Base-by-base conservation (phyloP, 2,329 filamentous ascomycete species). In the Ophiosphaerella narmari region DNA sequence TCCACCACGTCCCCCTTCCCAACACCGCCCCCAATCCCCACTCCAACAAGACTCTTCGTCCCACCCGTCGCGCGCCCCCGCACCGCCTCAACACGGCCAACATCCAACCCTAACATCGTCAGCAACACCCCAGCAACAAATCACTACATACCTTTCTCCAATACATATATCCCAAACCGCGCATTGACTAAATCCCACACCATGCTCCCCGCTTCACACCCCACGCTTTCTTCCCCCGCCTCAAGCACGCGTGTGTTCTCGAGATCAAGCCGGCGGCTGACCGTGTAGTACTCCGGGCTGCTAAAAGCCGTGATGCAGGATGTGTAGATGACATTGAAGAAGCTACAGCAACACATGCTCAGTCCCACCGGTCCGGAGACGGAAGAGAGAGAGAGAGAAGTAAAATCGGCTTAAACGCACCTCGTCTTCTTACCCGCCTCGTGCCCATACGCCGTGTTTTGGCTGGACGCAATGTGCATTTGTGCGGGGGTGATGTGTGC, bases 121-220 rank as follows among this genome's bases (percentile, higher is more conserved):
- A 29, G 26, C 26, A 29, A 29, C 26, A 29, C 26, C 7, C 26
- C 4, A 34, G 13, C 12, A 1, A 36, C 2, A 18, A 16, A 29
- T 36, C 34, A 13, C 32, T 14, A 12, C 31, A 23, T 12, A 42
- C 34, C 33, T 8, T 14, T 18, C 8, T 21, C 32, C n/a, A 16
- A 36, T 29, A 45, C 48, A 7, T 46, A 60, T 14, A 61, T 48
- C 1, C 45, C 46, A 29, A 63, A 63, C 12, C 29, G 31, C 5
- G 60, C 60, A 39, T 57, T 40, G 2, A 50, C 47, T 8, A 63
- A 9, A n/a, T 63, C 33, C 39, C 45, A 63, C 7, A 63, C 51
- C 57, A 63, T 57, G 2, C 34, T 41, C n/a, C 48, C 51, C 8
- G 41, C 21, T 36, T 46, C 13, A 49, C 44, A 24, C 4, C 48